Evolutionary conservation across 176 grass and related monocot species (phyloP), one percentile per base, ranked within the genome.

Genomic region (Zea luxurians): DNA sequence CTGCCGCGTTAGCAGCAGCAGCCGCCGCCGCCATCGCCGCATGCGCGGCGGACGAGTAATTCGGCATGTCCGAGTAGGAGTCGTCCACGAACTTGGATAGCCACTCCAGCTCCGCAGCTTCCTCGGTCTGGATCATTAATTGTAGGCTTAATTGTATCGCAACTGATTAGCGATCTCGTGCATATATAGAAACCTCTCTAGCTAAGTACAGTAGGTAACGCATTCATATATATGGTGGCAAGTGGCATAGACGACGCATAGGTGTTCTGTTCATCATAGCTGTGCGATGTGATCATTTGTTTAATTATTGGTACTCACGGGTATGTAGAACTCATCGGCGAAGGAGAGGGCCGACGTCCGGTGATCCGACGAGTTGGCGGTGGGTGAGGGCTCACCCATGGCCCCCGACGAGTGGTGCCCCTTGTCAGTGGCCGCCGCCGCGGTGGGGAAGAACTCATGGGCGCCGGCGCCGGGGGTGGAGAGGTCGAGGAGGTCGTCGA

Each of bases 71-170:
- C 6, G 92, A 92, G 89, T 92, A 98, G 37, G 96, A 99, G 74
- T 99, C 96, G 65, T 99, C 96, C 13, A 99, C 96, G 54, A 99
- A 99, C 82, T 95, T 99, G 5, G 96, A 96, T 17, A 99, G 88
- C 96, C 96, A 99, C 82, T 99, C 96, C 58, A 99, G 92, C 81
- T 99, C 96, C 8, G 96, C 92, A 12, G 96, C 96, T 10, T 99
- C 96, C 84, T 96, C 96, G 63, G 84, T 93, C 90, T 99, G 83
- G 44, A 86, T 53, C 17, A 47, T 47, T 65, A 61, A 53, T 42
- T n/a, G n/a, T n/a, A n/a, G n/a, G n/a, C n/a, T n/a, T n/a, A n/a
- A n/a, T n/a, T 0, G 42, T 10, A 72, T 75, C 42, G n/a, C 13
- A 65, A 61, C 55, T 62, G 78, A 34, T 89, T 36, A 86, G 64